Conservation (phyloP, 2,329 filamentous ascomycete species). For the Aspergillus ruber region DNA sequence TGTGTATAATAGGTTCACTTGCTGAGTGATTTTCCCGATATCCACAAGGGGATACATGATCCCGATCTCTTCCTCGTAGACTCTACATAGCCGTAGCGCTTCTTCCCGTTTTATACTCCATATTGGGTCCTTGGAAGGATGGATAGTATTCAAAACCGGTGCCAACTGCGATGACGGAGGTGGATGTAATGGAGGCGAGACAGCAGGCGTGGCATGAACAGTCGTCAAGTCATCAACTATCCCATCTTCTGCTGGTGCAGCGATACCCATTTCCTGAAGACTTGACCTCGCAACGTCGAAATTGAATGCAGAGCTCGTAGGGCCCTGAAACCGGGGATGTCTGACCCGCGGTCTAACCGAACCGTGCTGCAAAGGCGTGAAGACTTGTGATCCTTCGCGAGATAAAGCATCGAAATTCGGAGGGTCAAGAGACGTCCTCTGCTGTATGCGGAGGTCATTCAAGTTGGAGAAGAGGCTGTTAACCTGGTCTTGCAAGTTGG, state of each 20-base stretch:
- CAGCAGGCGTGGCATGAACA: constrained; percentile 48
- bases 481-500: constrained; percentile 75
- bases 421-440: constrained; percentile 30
- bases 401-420: constrained; percentile 29
- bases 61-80: constrained; percentile 86
- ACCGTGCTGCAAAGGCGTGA: constrained; percentile 32
- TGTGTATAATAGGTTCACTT: constrained; percentile 62
- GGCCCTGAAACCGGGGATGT: constrained; percentile 68
- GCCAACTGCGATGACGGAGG: constrained; percentile 19
- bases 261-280: constrained; percentile 83
- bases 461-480: constrained; percentile 68
- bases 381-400: constrained; percentile 34
- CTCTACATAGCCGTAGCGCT: constrained; percentile 66
- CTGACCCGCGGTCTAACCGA: constrained; percentile 46
- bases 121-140: constrained; percentile 63
- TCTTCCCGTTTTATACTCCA: constrained; percentile 74
- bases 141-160: constrained; percentile 29
- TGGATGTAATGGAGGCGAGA: constrained; percentile 26
- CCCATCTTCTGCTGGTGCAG: constrained; percentile 48
- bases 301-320: constrained; percentile 78
- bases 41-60: constrained; percentile 86
- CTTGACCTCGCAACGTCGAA: constrained; percentile 82
- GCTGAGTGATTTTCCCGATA: constrained; percentile 63
- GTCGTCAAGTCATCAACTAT: constrained; percentile 55
- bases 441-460: constrained; percentile 55